These are phyloP conservation scores for Trapa bicornis DNA, from an alignment of 345 rosid genomes.

Conservation along the genomic window DNA sequence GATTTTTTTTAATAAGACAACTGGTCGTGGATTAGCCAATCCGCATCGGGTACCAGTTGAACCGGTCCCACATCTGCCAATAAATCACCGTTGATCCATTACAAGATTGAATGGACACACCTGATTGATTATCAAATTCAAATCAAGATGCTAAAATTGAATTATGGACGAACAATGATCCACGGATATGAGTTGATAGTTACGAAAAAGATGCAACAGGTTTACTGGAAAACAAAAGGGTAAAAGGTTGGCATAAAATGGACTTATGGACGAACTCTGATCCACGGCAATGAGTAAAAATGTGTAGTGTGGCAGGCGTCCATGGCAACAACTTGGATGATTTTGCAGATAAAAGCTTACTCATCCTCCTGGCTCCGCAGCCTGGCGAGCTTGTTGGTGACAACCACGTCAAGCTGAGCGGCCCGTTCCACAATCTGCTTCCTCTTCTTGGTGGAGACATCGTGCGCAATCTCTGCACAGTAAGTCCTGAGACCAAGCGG, in stretches of 20 bases:
- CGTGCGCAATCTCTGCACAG: conserved; percentile 63
- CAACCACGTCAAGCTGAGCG: conserved; percentile 53
- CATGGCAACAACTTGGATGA: conserved; percentile 3
- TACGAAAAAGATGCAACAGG: neutral
- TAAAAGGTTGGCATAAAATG: neutral
- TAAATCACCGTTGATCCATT: too few relatives aligned
- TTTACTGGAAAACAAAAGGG: neutral
- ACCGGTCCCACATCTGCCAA: too few relatives aligned
- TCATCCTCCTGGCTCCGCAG: conserved; percentile 63
- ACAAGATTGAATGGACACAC: too few relatives aligned
- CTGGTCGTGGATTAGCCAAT: conserved; percentile 7
- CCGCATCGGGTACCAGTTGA: neutral
- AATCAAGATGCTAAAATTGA: neutral
- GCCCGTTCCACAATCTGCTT: conserved; percentile 57
- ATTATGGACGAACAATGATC: neutral
- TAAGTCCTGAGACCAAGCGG: conserved; percentile 27
- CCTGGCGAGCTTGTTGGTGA: conserved; percentile 68
- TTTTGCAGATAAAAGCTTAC: conserved; percentile 12
- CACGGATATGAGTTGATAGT: neutral
- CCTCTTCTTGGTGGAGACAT: conserved; percentile 56
- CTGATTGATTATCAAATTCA: too few relatives aligned
- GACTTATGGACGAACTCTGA: neutral
- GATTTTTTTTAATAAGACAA: neutral
- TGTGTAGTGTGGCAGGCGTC: neutral
- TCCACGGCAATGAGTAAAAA: neutral